Base-by-base conservation (phyloP, 2,329 filamentous ascomycete genomes). In the Nemania serpens region DNA sequence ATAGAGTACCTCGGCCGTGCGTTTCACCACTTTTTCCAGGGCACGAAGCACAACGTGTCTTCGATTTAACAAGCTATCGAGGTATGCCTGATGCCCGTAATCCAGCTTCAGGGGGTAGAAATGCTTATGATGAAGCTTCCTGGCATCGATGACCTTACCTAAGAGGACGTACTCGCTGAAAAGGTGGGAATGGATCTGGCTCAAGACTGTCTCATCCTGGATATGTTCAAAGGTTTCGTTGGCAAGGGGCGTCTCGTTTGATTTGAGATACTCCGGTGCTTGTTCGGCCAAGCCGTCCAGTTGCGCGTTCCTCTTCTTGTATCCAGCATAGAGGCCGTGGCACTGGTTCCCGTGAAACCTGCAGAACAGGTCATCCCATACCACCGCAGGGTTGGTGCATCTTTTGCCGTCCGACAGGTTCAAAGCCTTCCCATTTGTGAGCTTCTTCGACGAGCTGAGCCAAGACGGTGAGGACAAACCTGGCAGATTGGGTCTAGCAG, bases 241-340 rank as follows among this genome's bases (percentile, higher is more conserved):
- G 13, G 73, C 73, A 33, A 81, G 70, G 2, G 77, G 70, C 1
- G 69, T 68, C 43, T 73, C 73, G 13, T 72, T 66, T 11, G 67
- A 64, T 15, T 69, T 69, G 10, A 82, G 70, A 60, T 76, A 80
- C 17, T 66, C 22, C n/a, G 78, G 78, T 2, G 69, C 72, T 34
- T 71, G 62, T 11, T 68, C 68, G 2, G 72, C 62, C 15, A 79
- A 65, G 3, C 61, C 59, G 55, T 83, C 79, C 3, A 82, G 74
- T 48, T 74, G 72, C 9, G 74, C 72, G 67, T 81, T 82, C 43
- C 79, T 78, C 42, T 70, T 75, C 64, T 82, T 82, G 69, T 83
- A 82, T 9, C 80, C 81, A 52, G 75, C 74, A 67, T 82, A 82
- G 3, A 83, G 71, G 64, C 76, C 77, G 65, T 77, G 73, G 59